Evolutionary conservation across 1,284 basidiomycete species (phyloP), one percentile per base, ranked within the genome.

Genomic region (Cryptococcus wingfieldii): DNA sequence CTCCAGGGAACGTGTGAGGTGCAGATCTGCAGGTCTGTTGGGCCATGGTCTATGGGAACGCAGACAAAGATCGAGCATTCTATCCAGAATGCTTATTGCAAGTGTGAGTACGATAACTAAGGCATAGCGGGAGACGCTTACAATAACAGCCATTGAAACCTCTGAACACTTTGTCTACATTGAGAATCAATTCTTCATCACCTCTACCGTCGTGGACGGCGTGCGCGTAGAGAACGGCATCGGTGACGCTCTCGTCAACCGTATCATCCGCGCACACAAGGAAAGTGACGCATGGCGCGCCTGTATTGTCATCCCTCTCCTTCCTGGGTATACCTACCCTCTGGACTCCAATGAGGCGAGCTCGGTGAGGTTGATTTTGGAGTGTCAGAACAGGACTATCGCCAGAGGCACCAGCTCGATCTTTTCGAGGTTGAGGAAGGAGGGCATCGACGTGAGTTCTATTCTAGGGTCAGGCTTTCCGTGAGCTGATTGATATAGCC

Each of bases 141-240:
- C n/a, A 25, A 14, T n/a, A 18, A 39, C 70, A 90, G 91, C 92
- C 2, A 99, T 98, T 56, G 88, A 97, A 75, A 81, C 91, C 71
- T 96, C 92, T 18, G 92, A 98, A 49, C 75, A 80, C 64, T 80
- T 80, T 65, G 73, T 80, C 50, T 80, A 79, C 65, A 79, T 79
- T 59, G 93, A 98, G 76, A 98, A 98, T 71, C 95, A 99, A 75
- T 99, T 98, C 79, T 98, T 99, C 78, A 93, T 98, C 70, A 90
- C 93, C 0, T 96, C 90, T 23, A 97, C 95, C 1, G 80, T 86
- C 1, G 85, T 95, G 27, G 89, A 89, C 63, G 91, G 92, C 57
- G 85, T 90, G 41, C 83, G 84, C 65, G 83, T 98, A 49, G 91
- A 95, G 78, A 99, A 99, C 77, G 83, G 83, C 64, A 96, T 98